phyloP scores from a whole-genome alignment of 2,329 filamentous ascomycete species.

The Magnaporthiopsis incrustans region DNA sequence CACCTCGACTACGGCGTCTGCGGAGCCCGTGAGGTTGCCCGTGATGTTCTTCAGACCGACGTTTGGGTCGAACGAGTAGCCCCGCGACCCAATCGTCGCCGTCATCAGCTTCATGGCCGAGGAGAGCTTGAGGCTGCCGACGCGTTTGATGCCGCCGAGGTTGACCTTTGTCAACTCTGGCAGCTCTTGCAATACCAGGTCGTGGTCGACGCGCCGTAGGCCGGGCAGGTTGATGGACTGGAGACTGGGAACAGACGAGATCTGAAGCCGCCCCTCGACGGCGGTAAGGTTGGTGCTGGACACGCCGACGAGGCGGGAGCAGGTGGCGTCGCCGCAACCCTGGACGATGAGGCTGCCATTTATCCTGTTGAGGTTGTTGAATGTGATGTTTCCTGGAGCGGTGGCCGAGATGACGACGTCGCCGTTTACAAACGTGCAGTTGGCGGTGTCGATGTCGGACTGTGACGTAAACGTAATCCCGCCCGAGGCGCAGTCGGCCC shows the following conservation, averaged over 20 bases:
- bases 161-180: constrained; percentile 1
- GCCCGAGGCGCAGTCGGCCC: not conserved
- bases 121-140: constrained; percentile 6
- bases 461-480: not conserved
- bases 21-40: not conserved
- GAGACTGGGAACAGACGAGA: not conserved
- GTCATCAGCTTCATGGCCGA: not conserved
- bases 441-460: constrained; percentile 5
- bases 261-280: not conserved
- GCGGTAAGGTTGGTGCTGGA: constrained; percentile 4
- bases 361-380: not conserved
- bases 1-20: constrained; percentile 4
- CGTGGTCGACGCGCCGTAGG: not conserved
- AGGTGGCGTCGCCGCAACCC: not conserved
- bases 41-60: constrained; percentile 8
- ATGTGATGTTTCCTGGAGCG: constrained; percentile 3
- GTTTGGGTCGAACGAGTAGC: not conserved
- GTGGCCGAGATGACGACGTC: constrained; percentile 2
- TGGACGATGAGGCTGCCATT: not conserved
- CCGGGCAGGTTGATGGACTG: not conserved
- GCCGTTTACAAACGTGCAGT: constrained; percentile 3
- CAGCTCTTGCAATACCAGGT: not conserved
- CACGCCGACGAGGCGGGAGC: not conserved
- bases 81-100: not conserved
- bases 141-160: constrained; percentile 5